Evolutionary conservation across 2,329 filamentous ascomycete species (phyloP).

Genomic region (Neopestalotiopsis clavispora): DNA sequence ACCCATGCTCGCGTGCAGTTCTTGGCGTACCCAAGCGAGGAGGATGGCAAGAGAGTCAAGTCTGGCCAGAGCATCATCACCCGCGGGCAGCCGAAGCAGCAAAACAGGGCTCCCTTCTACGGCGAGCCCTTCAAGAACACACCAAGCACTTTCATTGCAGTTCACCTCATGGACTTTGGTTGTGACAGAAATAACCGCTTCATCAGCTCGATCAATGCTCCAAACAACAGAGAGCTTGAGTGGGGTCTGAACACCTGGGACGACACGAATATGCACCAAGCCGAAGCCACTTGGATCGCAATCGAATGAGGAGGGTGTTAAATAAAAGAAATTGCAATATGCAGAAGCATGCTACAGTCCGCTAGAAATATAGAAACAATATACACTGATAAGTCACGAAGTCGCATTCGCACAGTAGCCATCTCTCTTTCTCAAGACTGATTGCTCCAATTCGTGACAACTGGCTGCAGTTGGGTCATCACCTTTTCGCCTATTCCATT

Average conservation of each 20-base stretch:
- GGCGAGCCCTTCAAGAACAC: background rate
- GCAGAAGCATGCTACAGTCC: background rate
- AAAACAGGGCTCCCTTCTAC: background rate
- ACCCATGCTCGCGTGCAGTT: background rate
- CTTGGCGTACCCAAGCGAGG: background rate
- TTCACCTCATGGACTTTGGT: background rate
- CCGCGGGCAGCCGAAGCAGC: background rate
- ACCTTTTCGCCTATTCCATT: too few relatives aligned
- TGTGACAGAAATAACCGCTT: background rate
- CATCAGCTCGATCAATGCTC: background rate
- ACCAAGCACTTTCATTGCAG: background rate
- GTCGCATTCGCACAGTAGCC: background rate
- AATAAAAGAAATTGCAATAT: background rate
- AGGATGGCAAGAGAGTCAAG: background rate
- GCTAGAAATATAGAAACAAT: background rate
- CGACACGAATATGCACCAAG: background rate
- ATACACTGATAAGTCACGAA: background rate
- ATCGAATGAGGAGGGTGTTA: background rate
- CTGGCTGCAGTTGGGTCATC: too few relatives aligned
- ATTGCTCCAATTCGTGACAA: too few relatives aligned
- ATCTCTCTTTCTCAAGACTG: too few relatives aligned
- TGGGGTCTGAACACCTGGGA: background rate
- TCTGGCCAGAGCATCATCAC: background rate
- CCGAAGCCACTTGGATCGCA: background rate
- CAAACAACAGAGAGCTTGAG: constrained; percentile 1